Base-by-base conservation (phyloP, 2,329 filamentous ascomycete species). In the Incumbomyces lentus region DNA sequence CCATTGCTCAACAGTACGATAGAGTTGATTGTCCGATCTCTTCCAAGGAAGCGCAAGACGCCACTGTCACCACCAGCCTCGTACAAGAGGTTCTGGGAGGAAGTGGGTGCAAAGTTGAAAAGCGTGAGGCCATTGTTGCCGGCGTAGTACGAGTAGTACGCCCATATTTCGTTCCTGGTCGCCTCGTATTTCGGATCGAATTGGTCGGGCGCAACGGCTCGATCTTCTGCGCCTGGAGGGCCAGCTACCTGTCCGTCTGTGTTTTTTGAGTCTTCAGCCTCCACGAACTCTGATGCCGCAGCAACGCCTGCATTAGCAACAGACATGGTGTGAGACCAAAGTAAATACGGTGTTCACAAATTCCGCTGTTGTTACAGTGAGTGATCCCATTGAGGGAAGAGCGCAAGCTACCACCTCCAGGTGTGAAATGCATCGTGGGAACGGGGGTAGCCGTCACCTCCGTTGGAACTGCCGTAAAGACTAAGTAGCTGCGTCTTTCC, bases 1-100 rank as follows among this genome's bases (percentile, higher is more conserved):
- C 81, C 81, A 56, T 84, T 84, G 59, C 72, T 71, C 0, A 82
- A 66, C 6, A 84, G 65, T 3, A 84, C 77, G 45, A 84, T 79
- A 48, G 74, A 79, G 59, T 81, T 79, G 55, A 81, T 74, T n/a
- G 75, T 76, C 45, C 78, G 71, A 18, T 69, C 61, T 32, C 65
- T 65, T 12, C 79, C 79, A 1, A 73, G 72, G 50, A 83, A 82
- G 2, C 57, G 54, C 17, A 83, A 61, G 1, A 73, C 66, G 1
- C 68, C 71, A 8, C 66, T 67, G 40, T 75, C 67, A 6, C 74
- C 71, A 3, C 76, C 78, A 0, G 79, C 78, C 59, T 81, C 74
- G 43, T 69, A 74, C 19, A 83, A 65, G 7, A 83, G 62, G 54
- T 82, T 81, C 55, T 83, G 79, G 48, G 81, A 81, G 14, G 76